Base-by-base conservation (phyloP, 2,329 filamentous ascomycete genomes). In the Lasiodiplodia theobromae region DNA sequence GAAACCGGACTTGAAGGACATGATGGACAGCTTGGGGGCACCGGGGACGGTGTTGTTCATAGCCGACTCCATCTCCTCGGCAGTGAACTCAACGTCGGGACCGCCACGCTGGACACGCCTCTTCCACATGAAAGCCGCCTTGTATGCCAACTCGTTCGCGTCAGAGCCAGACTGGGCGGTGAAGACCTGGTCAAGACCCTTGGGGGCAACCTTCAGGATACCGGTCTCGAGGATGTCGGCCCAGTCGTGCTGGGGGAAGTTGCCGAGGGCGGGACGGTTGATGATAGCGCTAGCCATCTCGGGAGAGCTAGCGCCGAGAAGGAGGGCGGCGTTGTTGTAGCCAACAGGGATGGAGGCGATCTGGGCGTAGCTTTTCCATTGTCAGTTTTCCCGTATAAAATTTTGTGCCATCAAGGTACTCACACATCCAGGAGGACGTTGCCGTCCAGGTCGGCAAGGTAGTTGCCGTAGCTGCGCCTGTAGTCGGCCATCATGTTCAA, bases 71-170 rank as follows among this genome's bases (percentile, higher is more conserved):
- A 94, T 85, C 81, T 97, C 94, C 75, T 92, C 88, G 65, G 89
- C 82, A 40, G 91, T 92, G 84, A 97, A 97, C 69, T 95, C 92
- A 67, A 90, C 91, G 47, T 90, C 80, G 56, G 88, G 84, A 8
- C 93, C 93, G 72, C 93, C 93, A 70, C 94, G 92, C 82, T 96
- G 88, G 71, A 89, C 86, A 80, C 93, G 92, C 60, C 92, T 89
- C 77, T 91, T 90, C 87, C 91, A 96, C 90, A 97, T 97, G 84
- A 97, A 97, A 62, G 94, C 94, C 10, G 94, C 94, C 84, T 97
- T 97, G 88, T 93, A 97, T 53, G 94, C 94, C 40, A 92, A 92
- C 84, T 97, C 94, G 83, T 97, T 97, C 81, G 94, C 94, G 76
- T 97, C 94, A 23, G 93, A 96, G 70, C 94, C 94, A 66, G 93